Evolutionary conservation across 371 early-diverging fungal species (phyloP).

Genomic region (Syncephalastrum contaminatum): DNA sequence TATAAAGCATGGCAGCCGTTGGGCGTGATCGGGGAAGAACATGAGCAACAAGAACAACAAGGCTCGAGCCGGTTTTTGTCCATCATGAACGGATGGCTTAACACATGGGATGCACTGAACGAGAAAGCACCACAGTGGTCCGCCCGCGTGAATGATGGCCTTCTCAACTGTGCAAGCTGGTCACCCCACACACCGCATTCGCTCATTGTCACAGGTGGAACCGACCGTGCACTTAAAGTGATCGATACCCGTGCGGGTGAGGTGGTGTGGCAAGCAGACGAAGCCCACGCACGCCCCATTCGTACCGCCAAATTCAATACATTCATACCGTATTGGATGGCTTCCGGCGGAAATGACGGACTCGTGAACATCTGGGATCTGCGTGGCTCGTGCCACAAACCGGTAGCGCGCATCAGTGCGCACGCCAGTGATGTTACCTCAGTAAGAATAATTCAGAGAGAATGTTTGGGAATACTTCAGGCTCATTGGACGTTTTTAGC

Average conservation of each 20-base stretch:
- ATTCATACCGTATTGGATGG: slow-evolving; percentile 82
- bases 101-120: slow-evolving; percentile 29
- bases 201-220: slow-evolving; percentile 29
- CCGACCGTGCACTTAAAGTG: slow-evolving; percentile 17
- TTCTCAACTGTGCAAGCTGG: slow-evolving; percentile 30
- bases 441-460: slow-evolving; percentile 18
- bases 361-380: slow-evolving; percentile 78
- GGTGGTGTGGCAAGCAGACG: slow-evolving; percentile 24
- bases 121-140: slow-evolving; percentile 16
- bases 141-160: background rate
- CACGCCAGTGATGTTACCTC: slow-evolving; percentile 49
- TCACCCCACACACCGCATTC: slow-evolving; percentile 33
- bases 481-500: slow-evolving; percentile 8
- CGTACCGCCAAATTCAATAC: slow-evolving; percentile 68
- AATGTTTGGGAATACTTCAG: no score
- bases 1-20: slow-evolving; percentile 13
- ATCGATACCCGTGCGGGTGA: slow-evolving; percentile 22
- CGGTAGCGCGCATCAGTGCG: slow-evolving; percentile 57
- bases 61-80: slow-evolving; percentile 14
- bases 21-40: slow-evolving; percentile 1
- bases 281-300: slow-evolving; percentile 45
- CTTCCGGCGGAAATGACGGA: slow-evolving; percentile 66
- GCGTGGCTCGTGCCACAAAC: slow-evolving; percentile 47
- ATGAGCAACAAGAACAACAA: background rate
- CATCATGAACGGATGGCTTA: slow-evolving; percentile 14